These are phyloP conservation scores for Solioccasus polychromus DNA, from an alignment of 768 basidiomycete genomes.

Conservation along the genomic window DNA sequence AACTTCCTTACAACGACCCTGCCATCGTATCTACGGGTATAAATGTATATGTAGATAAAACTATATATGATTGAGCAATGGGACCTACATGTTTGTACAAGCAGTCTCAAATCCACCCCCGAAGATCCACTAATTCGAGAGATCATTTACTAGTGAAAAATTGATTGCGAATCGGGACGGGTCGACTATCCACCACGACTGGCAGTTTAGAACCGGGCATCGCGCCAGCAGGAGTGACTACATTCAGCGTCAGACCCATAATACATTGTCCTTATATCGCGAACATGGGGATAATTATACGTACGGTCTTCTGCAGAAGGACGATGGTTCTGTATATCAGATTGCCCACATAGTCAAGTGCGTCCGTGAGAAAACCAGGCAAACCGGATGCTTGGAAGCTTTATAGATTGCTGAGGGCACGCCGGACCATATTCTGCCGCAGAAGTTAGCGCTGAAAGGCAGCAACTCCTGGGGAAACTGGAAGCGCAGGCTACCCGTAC, in stretches of 20 bases:
- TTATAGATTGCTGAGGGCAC: conserved; percentile 5
- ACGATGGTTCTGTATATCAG: conserved; percentile 23
- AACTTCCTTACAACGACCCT: too few relatives aligned
- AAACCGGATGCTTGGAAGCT: conserved; percentile 13
- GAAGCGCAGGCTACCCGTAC: conserved; percentile 37
- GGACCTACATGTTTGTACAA: conserved; percentile 12
- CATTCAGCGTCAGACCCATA: conserved; percentile 50
- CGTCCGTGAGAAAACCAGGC: too few relatives aligned
- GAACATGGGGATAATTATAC: conserved; percentile 9
- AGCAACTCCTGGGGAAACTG: conserved; percentile 8
- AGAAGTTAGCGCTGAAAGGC: conserved; percentile 5
- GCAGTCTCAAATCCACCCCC: conserved; percentile 37
- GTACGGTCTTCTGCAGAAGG: conserved; percentile 48
- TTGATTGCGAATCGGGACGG: not conserved
- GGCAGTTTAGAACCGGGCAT: conserved; percentile 45
- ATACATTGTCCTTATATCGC: not conserved
- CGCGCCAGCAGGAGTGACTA: conserved; percentile 43
- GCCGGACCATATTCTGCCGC: conserved; percentile 3
- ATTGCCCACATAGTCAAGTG: conserved; percentile 22
- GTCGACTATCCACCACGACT: conserved; percentile 46
- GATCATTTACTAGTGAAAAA: not conserved
- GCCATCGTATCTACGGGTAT: too few relatives aligned
- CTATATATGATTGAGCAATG: not conserved
- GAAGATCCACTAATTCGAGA: conserved; percentile 34
- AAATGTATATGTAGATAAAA: not conserved